These are phyloP conservation scores for Lachancea sp. DNA, from an alignment of 805 yeast genomes.

Conservation along the genomic window DNA sequence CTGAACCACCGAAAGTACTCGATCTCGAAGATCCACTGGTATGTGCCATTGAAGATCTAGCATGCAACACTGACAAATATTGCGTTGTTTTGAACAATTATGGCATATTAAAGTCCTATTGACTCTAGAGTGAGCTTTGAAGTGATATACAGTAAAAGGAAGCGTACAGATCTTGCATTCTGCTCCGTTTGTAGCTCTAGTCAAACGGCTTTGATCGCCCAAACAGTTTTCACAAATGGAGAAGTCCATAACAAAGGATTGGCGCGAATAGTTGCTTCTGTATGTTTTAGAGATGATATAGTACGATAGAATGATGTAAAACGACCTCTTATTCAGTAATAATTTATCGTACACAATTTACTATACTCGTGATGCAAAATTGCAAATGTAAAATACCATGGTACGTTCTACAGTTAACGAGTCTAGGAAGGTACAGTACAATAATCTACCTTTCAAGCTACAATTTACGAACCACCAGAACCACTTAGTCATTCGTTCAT, in stretches of 20 bases:
- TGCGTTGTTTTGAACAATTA: conserved; percentile 71
- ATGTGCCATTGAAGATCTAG: conserved; percentile 74
- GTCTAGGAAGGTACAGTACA: no score
- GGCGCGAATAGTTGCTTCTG: no score
- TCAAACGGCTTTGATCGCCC: conserved; percentile 53
- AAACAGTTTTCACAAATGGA: conserved; percentile 70
- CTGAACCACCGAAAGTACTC: conserved; percentile 65
- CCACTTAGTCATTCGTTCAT: neutral
- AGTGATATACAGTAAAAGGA: conserved; percentile 71
- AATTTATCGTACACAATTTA: no score
- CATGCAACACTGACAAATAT: conserved; percentile 87
- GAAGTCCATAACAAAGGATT: conserved; percentile 40
- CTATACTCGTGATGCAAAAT: no score
- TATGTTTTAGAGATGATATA: no score
- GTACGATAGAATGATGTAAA: no score
- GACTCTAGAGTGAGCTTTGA: conserved; percentile 40
- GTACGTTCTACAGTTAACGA: no score
- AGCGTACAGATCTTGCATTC: conserved; percentile 82
- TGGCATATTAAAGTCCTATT: conserved; percentile 66
- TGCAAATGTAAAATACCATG: no score
- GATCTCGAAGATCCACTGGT: conserved; percentile 73
- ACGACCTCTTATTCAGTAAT: no score
- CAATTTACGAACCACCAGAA: neutral
- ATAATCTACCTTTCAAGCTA: no score
- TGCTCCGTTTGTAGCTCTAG: conserved; percentile 62